Evolutionary conservation across 2,329 filamentous ascomycete species (phyloP).

Genomic region (Metarhizium rileyi): DNA sequence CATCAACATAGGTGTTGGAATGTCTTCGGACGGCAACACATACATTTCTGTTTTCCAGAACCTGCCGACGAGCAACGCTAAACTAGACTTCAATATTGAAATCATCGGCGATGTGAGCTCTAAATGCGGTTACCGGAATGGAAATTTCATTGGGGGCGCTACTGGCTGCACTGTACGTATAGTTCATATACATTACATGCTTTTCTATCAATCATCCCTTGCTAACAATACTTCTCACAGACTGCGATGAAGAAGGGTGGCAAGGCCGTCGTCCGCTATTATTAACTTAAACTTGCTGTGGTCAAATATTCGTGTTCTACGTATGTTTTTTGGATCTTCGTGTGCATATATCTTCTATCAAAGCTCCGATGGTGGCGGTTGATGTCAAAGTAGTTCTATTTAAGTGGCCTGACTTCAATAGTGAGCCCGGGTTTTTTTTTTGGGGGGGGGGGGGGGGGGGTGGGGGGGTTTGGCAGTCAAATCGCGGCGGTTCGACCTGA

Average conservation of each 20-base stretch:
- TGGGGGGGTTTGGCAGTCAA: not conserved
- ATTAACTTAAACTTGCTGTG: conserved; percentile 14
- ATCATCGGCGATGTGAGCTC: conserved; percentile 55
- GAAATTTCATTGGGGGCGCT: conserved; percentile 46
- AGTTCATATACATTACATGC: not conserved
- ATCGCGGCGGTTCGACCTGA: not conserved
- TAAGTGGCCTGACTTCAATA: not conserved
- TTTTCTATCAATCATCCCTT: not conserved
- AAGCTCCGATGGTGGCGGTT: conserved; percentile 6
- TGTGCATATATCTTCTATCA: conserved; percentile 23
- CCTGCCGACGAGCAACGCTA: conserved; percentile 57
- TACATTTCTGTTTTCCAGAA: conserved; percentile 85
- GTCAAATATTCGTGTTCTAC: not conserved
- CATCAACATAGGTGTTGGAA: conserved; percentile 73
- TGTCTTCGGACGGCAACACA: conserved; percentile 51
- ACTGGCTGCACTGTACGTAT: conserved; percentile 73
- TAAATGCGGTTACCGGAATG: conserved; percentile 56
- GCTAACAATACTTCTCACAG: conserved; percentile 18
- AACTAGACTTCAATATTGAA: conserved; percentile 70
- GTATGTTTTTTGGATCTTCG: conserved; percentile 22
- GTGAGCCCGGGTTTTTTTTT: no score
- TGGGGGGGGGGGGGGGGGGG: no score
- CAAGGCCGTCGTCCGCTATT: conserved; percentile 35
- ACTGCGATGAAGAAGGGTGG: conserved; percentile 32
- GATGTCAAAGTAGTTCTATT: not conserved